Evolutionary conservation across 2,329 filamentous ascomycete species (phyloP).

Genomic region (Ophiocordyceps camponoti-saundersi): DNA sequence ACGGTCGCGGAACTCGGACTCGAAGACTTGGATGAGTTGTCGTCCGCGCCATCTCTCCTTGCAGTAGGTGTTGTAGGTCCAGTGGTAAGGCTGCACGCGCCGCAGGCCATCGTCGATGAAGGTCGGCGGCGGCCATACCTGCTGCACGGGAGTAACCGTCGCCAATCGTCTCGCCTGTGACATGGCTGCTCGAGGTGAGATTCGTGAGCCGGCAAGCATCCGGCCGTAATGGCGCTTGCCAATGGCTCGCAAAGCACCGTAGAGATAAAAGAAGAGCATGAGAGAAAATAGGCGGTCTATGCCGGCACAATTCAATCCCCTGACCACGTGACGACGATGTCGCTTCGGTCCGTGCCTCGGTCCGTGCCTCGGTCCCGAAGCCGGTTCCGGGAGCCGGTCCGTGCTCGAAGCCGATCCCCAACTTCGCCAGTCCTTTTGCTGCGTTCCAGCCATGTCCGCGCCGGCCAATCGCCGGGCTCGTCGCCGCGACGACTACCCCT

Average conservation of each 20-base stretch:
- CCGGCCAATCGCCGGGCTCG: conserved; percentile 36
- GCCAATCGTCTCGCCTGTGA: neutral
- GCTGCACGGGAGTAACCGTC: conserved; percentile 16
- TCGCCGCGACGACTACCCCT: conserved; percentile 57
- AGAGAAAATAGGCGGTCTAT: conserved; percentile 9
- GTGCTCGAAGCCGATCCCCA: neutral
- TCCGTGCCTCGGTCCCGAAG: neutral
- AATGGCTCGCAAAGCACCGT: too few species aligned
- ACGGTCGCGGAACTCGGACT: conserved; percentile 80
- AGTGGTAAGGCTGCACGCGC: conserved; percentile 74
- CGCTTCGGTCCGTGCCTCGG: neutral
- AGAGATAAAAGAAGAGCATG: too few species aligned
- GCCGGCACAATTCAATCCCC: conserved; percentile 8
- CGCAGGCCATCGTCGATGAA: conserved; percentile 70
- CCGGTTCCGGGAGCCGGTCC: neutral
- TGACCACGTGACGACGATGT: neutral
- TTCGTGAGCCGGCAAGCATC: neutral
- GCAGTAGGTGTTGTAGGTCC: conserved; percentile 86
- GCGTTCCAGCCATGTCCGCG: conserved; percentile 3
- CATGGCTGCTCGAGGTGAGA: neutral
- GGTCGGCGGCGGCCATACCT: conserved; percentile 49
- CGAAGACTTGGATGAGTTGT: conserved; percentile 71
- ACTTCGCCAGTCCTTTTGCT: too few species aligned
- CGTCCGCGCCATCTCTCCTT: conserved; percentile 86
- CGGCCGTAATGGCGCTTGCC: too few species aligned